Base-by-base conservation (phyloP, 108 stramenopile genomes). In the Tribonema minus region DNA sequence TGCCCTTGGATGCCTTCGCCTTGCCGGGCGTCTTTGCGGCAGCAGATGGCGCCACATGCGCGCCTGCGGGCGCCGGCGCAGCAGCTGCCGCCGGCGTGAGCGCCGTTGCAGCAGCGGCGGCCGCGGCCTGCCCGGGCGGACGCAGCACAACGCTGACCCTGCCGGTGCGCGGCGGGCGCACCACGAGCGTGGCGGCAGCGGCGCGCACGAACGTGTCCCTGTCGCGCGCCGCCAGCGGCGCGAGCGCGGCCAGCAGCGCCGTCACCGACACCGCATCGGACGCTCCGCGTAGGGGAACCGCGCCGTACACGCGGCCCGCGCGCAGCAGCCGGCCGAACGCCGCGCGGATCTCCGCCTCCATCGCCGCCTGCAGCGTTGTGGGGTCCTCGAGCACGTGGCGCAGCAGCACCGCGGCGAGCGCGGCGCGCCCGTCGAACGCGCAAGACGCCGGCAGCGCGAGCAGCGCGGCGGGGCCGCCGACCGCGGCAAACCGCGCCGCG, bases 361-460 rank as follows among this genome's bases (percentile, higher is more conserved):
- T 96, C 40, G 90, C 83, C 0, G 87, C 68, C 77, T 91, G 91
- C 36, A 96, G 86, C 20, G 91, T 93, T 15, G 70, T 54, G 29
- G 91, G 91, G 79, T 96, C 95, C 76, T 94, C 93, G 1, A 94
- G 82, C 59, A 95, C 79, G 28, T 92, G 91, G 38, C 94, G 90
- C 28, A 94, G 80, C 6, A 92, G 71, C 32, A 89, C 33, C 5
- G 90, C 89, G 3, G 91, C 82, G 12, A 93, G 76, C 4, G 85
- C 86, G 36, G 86, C 74, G 62, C 88, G 86, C 3, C 92, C 95
- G 9, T 79, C 80, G 80, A 95, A 95, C 20, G 46, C 54, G 59
- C 87, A 88, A 12, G 81, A 46, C 35, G 76, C 65, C 32, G 88
- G 87, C 1, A 94, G 82, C 9, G 85, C 36, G 15, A 94, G 73